Base-by-base conservation (phyloP, 257 asterid species). In the Osmanthus fragrans region DNA sequence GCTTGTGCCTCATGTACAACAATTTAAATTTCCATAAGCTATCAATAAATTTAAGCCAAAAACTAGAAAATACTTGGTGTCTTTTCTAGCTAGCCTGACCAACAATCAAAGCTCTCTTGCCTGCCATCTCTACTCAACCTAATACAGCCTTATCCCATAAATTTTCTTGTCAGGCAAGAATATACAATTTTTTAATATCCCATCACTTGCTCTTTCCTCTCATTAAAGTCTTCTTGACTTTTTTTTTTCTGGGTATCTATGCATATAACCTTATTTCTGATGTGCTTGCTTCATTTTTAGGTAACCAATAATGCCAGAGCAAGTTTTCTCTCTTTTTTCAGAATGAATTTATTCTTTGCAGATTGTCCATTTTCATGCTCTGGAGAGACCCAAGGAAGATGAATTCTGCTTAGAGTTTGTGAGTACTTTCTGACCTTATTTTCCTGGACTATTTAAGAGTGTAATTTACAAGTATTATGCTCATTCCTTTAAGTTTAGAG, bases 361-460 rank as follows among this genome's bases (percentile, higher is more conserved):
- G 99, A 78, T 91, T 66, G 99, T 96, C 79, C 97, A 92, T 82
- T 93, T 96, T 80, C 94, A 98, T 76, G 85, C 92, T 72, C 83
- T 95, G 83, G 98, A 95, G 81, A 90, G 85, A 80, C 98, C 99
- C 66, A 95, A 93, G 88, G 98, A 93, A 81, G 97, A 95, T 77
- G 99, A 90, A 49, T 95, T 95, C 80, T 87, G 87, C 82, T 89
- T 95, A 33, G 99, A 95, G 87, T 82, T n/a, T 95, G 99, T 95
- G 86, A 90, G 98, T 95, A 80, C 39, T 60, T 37, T 25, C 40
- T 56, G 42, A 64, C 73, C 34, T 30, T 37, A 42, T 23, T 60
- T 74, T 37, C 81, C 63, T 71, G 54, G 72, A 74, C 67, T 60
- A 40, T 70, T 56, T 67, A 70, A 47, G 73, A 74, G 68, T 42